Evolutionary conservation across 1,284 basidiomycete genomes (phyloP), one percentile per base, ranked within the genome.

Genomic region (Leucoagaricus sp.): DNA sequence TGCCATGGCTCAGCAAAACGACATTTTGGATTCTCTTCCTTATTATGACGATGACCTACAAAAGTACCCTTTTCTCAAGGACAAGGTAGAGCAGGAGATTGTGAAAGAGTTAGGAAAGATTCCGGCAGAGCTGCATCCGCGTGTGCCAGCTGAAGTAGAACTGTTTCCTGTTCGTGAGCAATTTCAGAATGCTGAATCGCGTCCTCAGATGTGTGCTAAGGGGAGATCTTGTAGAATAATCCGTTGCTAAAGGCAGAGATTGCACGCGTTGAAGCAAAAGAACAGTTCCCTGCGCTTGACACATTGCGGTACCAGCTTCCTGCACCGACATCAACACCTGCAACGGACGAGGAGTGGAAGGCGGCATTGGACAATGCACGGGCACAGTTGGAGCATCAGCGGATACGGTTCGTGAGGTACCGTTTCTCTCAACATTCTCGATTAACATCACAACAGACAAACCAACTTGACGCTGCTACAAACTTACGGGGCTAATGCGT

Each of bases 41-140:
- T 98, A 98, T 75, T 95, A 93, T 67, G 96, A 98, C 76, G 90
- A 93, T 68, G 94, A 98, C 66, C 79, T 96, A 46, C 92, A 96
- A 60, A 81, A 81, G 54, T 82, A 86, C 59, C 89, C 92, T 2
- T 72, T 84, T 57, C 75, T 91, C 58, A 84, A 82, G 65, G 80
- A 86, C 64, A 86, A 86, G 64, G 91, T 94, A 12, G 86, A 89
- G 58, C 79, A 78, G 59, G 87, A 91, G 68, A 74, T 93, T 49
- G 86, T 85, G 26, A 78, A 81, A 19, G 85, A 92, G 68, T 79
- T 83, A 46, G 53, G 58, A 44, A 84, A 83, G 64, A 78, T 78
- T 21, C 75, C 80, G 31, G 68, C 76, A 58, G 71, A 72, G 28
- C 73, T 90, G 65, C 83, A 94, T 67, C 87, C 89, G 6, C 78